A percentile compares a stretch with the other conserved stretches of the same genome.
Conservation (phyloP, 768 basidiomycete genomes). For the Kwoniella botswanensis region DNA sequence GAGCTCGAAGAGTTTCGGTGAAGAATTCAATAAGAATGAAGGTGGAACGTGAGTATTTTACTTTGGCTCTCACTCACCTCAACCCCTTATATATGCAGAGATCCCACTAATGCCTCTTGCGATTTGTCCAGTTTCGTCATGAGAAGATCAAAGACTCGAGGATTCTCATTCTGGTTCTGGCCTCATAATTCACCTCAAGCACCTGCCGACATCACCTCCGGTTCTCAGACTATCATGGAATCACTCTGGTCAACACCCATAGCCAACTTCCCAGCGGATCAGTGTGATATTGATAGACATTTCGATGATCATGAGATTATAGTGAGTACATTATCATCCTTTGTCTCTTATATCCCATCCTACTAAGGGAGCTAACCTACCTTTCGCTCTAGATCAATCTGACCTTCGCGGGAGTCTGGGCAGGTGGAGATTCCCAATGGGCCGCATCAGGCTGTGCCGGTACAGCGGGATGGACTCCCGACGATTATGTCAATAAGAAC, state of each 20-base stretch:
- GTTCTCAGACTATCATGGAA: conserved; percentile 11
- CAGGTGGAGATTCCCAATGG: conserved; percentile 11
- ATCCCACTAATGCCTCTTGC: too few relatives aligned
- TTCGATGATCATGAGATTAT: conserved; percentile 26
- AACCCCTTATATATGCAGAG: too few relatives aligned
- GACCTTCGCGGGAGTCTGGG: conserved; percentile 20
- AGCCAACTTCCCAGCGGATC: conserved; percentile 18
- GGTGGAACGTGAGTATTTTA: conserved; percentile 19
- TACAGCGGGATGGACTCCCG: background rate
- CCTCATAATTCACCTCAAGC: conserved; percentile 1
- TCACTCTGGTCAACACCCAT: conserved; percentile 4
- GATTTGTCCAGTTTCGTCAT: conserved; percentile 16
- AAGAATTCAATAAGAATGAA: conserved; percentile 14
- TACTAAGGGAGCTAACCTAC: background rate
- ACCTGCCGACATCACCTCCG: conserved; percentile 3
- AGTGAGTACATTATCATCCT: conserved; percentile 4
- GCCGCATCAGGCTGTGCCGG: conserved; percentile 13
- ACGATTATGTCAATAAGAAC: conserved; percentile 22
- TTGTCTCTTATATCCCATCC: background rate
- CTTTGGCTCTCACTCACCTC: background rate
- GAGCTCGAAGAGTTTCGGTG: conserved; percentile 13
- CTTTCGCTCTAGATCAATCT: conserved; percentile 14
- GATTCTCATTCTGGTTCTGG: conserved; percentile 24
- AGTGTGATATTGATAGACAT: conserved; percentile 17
- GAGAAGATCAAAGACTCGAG: conserved; percentile 17